Evolutionary conservation across 345 rosid species (phyloP).

Genomic region (Carallia brachiata): DNA sequence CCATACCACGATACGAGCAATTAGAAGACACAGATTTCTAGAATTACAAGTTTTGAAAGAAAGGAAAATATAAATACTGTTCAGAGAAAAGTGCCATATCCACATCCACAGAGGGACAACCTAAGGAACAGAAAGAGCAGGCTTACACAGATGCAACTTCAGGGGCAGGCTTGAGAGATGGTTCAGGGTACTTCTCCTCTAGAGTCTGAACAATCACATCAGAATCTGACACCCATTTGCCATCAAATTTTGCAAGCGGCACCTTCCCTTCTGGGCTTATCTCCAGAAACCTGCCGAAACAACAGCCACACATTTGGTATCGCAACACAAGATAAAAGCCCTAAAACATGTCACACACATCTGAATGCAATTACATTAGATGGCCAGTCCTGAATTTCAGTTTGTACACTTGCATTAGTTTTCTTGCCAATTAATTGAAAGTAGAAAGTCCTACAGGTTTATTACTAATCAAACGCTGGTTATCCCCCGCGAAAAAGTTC

Average conservation of each 20-base stretch:
- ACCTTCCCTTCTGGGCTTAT: conserved; percentile 79
- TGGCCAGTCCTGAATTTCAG: too few species aligned
- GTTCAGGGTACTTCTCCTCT: conserved; percentile 81
- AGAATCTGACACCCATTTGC: conserved; percentile 83
- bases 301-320: not conserved
- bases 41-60: not conserved
- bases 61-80: not conserved
- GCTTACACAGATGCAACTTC: conserved; percentile 64
- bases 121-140: not conserved
- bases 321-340: not conserved
- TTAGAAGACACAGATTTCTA: not conserved
- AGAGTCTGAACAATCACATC: conserved; percentile 72
- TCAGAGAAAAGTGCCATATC: not conserved
- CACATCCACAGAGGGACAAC: not conserved
- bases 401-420: too few species aligned
- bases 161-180: conserved; percentile 61
- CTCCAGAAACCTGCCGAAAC: conserved; percentile 61
- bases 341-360: not conserved
- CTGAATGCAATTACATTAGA: too few species aligned
- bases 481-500: too few species aligned
- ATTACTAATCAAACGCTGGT: too few species aligned
- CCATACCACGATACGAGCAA: not conserved
- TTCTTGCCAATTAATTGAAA: too few species aligned
- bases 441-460: too few species aligned
- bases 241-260: conserved; percentile 71